Evolutionary conservation across 2,329 filamentous ascomycete species (phyloP).

Genomic region (Westerdykella ornata): DNA sequence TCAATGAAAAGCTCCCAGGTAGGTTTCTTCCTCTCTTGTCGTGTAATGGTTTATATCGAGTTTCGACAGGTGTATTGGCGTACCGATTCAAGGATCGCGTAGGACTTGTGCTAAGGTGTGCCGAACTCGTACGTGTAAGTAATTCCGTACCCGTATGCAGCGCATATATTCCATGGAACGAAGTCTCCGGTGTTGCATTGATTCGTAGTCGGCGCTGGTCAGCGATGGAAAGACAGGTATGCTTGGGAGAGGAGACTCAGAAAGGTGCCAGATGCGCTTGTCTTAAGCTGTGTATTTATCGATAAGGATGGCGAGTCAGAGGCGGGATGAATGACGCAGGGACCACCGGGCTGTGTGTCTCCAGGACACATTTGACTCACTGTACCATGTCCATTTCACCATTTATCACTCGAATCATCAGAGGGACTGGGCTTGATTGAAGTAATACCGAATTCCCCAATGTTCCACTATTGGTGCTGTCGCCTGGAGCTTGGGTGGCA

Average conservation of each 20-base stretch:
- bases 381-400: no score
- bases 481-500: no score
- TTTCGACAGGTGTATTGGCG: not conserved
- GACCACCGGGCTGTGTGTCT: no score
- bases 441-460: no score
- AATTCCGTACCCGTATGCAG: constrained; percentile 9
- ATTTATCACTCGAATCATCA: no score
- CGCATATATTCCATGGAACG: constrained; percentile 28
- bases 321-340: constrained; percentile 2
- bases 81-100: not conserved
- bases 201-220: constrained; percentile 14
- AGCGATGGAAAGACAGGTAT: constrained; percentile 8
- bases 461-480: no score
- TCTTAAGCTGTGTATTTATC: constrained; percentile 5
- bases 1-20: not conserved
- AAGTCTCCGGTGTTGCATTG: constrained; percentile 26
- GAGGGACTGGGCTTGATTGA: no score
- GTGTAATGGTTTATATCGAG: not conserved
- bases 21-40: not conserved
- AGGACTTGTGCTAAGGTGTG: constrained; percentile 10
- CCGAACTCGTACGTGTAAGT: constrained; percentile 21
- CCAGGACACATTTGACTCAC: no score
- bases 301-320: constrained; percentile 11
- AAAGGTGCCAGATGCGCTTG: not conserved
- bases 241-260: constrained; percentile 1